Evolutionary conservation across 2,329 filamentous ascomycete genomes (phyloP).

Genomic region (Sclerotiophoma versabilis): DNA sequence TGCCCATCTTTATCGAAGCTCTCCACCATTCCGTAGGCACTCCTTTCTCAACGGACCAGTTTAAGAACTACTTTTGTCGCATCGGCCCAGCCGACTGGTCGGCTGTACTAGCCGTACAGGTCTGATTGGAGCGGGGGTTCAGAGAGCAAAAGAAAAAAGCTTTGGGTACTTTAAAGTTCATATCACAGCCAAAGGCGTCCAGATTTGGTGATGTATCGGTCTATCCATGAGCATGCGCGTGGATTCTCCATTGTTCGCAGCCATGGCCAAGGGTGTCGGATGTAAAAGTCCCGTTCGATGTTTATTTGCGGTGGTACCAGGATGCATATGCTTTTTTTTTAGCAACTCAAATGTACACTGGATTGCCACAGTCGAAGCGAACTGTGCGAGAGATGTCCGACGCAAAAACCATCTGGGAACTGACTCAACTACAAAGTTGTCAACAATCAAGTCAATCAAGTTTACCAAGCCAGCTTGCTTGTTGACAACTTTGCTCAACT

Average conservation of each 20-base stretch:
- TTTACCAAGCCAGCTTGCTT: too few species aligned
- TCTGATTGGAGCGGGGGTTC: background rate
- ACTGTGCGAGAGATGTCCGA: background rate
- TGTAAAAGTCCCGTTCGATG: background rate
- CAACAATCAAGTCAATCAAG: too few species aligned
- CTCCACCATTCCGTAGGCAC: constrained; percentile 8
- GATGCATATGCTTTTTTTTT: background rate
- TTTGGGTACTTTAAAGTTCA: background rate
- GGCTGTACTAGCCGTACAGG: background rate
- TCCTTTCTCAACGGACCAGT: constrained; percentile 11
- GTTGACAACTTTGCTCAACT: too few species aligned
- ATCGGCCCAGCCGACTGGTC: background rate
- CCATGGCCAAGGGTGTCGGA: background rate
- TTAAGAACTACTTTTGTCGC: background rate
- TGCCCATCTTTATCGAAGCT: constrained; percentile 1
- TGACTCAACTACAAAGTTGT: too few species aligned
- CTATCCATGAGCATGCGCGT: background rate
- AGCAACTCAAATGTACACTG: background rate
- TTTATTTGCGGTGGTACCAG: background rate
- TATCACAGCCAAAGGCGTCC: background rate
- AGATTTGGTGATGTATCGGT: background rate
- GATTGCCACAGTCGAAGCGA: background rate
- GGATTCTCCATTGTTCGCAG: background rate
- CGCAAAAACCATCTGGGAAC: background rate
- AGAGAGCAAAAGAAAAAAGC: background rate